Base-by-base conservation (phyloP, 352 stramenopile species). In the Globisporangium takayamanum region DNA sequence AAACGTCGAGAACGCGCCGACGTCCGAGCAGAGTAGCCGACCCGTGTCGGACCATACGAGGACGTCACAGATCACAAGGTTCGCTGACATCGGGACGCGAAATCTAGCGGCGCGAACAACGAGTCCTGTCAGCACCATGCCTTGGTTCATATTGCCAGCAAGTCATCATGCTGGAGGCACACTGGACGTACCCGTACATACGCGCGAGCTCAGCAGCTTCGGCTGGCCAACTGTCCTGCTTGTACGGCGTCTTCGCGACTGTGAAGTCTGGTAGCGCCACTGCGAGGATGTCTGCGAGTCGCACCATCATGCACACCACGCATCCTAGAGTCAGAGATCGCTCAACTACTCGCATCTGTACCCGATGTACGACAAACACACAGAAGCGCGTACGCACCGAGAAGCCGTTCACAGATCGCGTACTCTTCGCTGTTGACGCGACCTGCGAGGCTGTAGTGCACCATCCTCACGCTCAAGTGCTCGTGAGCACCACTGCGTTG, bases 391-490 rank as follows among this genome's bases (percentile, higher is more conserved):
- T n/a, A 37, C 67, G 37, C 63, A 91, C 81, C 81, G 8, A 89
- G 66, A 11, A 91, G 60, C 12, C 81, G 75, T 55, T 89, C 81
- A 55, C 81, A 89, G 54, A 89, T 81, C 45, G 77, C 77, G 53
- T 87, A 91, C 46, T 89, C 78, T 51, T 88, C 76, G 57, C 75
- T 87, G 57, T 72, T 88, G 41, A 88, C 81, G 39, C 77, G 67
- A 10, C 77, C 81, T 7, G 73, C 77, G 51, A 91, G 74, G 25
- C 74, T 74, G 69, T 85, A 88, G 45, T 77, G 76, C 53, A 87
- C 78, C 76, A 83, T 82, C 44, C 5, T 15, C 16, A 15, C 11
- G 11, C 3, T 15, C n/a, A 10, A 49, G n/a, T 49, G 16, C 25
- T 52, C 47, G 20, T 37, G 47, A 20, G 47, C 22, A 36, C 47